Evolutionary conservation across 768 basidiomycete genomes (phyloP).

Genomic region (Sporobolomyces phaffii): DNA sequence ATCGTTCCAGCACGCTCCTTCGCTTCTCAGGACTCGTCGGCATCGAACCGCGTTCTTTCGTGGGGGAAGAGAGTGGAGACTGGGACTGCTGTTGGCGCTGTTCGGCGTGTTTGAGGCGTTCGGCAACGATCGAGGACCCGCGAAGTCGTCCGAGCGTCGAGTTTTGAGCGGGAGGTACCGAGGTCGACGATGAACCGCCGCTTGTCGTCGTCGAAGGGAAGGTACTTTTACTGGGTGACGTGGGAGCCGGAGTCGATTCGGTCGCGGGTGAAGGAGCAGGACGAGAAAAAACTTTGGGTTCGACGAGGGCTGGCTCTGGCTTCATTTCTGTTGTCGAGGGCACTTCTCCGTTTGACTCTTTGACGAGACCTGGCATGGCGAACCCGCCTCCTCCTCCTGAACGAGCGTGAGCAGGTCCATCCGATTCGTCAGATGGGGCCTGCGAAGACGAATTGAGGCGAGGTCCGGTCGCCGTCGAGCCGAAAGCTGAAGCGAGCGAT

Average conservation of each 20-base stretch:
- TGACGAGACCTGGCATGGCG: conserved; percentile 18
- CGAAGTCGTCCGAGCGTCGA: conserved; percentile 31
- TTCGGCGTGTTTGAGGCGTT: conserved; percentile 24
- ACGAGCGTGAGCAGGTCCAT: conserved; percentile 5
- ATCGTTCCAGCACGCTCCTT: conserved; percentile 28
- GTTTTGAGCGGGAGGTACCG: neutral
- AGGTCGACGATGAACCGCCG: neutral
- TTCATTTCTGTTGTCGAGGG: neutral
- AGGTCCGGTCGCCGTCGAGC: conserved; percentile 23
- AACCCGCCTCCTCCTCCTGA: neutral
- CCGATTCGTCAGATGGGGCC: neutral
- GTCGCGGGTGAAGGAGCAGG: neutral
- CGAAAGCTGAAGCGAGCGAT: conserved; percentile 16
- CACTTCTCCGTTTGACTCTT: neutral
- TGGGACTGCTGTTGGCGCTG: neutral
- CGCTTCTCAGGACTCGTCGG: conserved; percentile 18
- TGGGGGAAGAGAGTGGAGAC: neutral
- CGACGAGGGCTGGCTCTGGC: conserved; percentile 12
- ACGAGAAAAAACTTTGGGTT: conserved; percentile 29
- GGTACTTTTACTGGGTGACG: neutral
- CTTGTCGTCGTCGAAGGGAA: neutral
- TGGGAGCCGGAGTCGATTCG: neutral
- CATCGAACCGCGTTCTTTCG: conserved; percentile 1
- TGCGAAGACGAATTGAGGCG: conserved; percentile 3
- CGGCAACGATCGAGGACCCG: conserved; percentile 24